Base-by-base conservation (phyloP, 768 basidiomycete species). In the Boletus patriciae region DNA sequence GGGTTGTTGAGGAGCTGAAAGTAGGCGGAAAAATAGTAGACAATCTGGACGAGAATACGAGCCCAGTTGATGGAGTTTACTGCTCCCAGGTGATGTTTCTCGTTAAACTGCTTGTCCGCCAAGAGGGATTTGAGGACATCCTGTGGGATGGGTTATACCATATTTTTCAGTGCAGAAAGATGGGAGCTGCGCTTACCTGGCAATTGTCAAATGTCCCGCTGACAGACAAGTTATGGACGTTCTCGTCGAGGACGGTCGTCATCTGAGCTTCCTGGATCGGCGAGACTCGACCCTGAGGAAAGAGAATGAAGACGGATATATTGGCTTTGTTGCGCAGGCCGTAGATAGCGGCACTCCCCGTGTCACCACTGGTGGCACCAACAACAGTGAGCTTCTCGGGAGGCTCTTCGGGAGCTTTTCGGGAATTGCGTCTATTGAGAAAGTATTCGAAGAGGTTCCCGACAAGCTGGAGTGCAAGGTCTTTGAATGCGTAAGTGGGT, bases 11-110 rank as follows among this genome's bases (percentile, higher is more conserved):
- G 80, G 48, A 93, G 78, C 62, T 88, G 84, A 77, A 98, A 95
- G 76, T 90, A 98, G 49, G 97, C 88, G 50, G 88, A 85, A 78
- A 99, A 98, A 78, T 98, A 99, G 79, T 99, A 99, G 38, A 97
- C 92, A 18, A 94, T 98, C 69, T 99, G 97, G 2, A 95, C 94
- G 61, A 98, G 89, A 66, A 99, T 99, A 52, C 97, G 89, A 0
- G 97, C 97, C 97, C 97, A 99, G 79, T 99, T 99, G 77, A 98
- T 98, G 25, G 94, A 96, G 75, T 99, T 98, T 67, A 98, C 89
- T 18, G 97, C 97, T 33, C 94, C 97, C 8, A 99, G 85, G 48
- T 83, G 86, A 74, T 98, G 92, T 29, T 82, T 85, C 1, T 83
- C 79, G 73, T 98, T 98, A 82, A 99, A 99, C 25, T 80, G 78